Percentiles rank a stretch among this genome's conserved stretches.
These are phyloP conservation scores for Carex scoparia DNA, from an alignment of 176 grass and related monocot genomes.

Conservation along the genomic window DNA sequence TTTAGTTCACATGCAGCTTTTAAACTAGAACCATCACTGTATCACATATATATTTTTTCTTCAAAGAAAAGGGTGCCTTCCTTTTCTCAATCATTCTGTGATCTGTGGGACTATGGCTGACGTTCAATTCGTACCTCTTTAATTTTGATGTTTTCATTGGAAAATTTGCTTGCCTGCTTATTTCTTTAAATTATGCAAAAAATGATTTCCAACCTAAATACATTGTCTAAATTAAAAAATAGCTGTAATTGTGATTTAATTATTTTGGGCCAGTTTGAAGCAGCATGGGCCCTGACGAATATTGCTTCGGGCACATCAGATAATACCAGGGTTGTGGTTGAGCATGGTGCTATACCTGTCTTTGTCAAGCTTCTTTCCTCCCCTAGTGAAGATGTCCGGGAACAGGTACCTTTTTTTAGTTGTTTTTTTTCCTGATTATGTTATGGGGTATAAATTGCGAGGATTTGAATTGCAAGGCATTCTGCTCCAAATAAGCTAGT, in stretches of 20 bases:
- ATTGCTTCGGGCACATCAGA: slow-evolving; percentile 94
- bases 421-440: not conserved
- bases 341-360: slow-evolving; percentile 72
- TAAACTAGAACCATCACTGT: not conserved
- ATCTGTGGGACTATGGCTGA: not conserved
- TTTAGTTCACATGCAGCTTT: not conserved
- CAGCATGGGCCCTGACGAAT: slow-evolving; percentile 92
- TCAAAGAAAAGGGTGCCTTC: not conserved
- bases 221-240: not conserved
- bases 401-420: slow-evolving; percentile 40
- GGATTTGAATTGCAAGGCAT: not conserved
- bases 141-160: not conserved
- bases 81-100: not conserved
- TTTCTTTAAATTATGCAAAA: not conserved
- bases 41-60: not conserved
- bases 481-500: not conserved
- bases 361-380: slow-evolving; percentile 83
- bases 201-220: not conserved
- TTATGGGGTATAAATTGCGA: not conserved
- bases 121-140: not conserved
- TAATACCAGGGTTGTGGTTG: slow-evolving; percentile 85
- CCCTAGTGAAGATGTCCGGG: slow-evolving; percentile 72
- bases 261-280: slow-evolving; percentile 65
- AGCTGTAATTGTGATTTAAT: not conserved
- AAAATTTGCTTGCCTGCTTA: not conserved